Base-by-base conservation (phyloP, 2,329 filamentous ascomycete species). In the Arthrobotrys pseudoclavata region DNA sequence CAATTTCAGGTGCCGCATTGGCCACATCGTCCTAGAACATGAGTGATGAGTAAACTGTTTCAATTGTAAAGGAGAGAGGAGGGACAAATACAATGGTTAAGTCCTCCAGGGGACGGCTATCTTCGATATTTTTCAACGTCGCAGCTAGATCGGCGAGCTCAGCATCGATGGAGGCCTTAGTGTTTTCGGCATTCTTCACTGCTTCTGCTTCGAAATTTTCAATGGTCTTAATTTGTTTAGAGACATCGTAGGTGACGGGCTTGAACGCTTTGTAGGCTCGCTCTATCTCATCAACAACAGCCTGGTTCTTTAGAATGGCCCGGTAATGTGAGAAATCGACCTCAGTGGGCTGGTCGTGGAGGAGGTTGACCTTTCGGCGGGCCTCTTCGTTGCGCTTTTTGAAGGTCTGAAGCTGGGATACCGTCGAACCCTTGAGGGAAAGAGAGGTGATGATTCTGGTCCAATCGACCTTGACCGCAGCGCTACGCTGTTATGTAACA, bases 311-410 rank as follows among this genome's bases (percentile, higher is more conserved):
- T 83, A 99, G 91, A 82, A 92, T 84, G 84, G 88, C 88, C 86
- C 94, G 94, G 92, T 98, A 99, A 86, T 95, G 89, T 82, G 89
- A 86, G 87, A 99, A 98, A 89, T 99, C 94, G 86, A 99, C 90
- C 76, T 89, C 89, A 83, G 93, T 93, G 80, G 95, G 87, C 84
- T 92, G 91, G 86, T 97, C 93, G 80, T 89, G 90, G 76, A 99
- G 93, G 79, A 89, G 83, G 85, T 92, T 90, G 79, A 99, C 89
- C 87, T 95, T 95, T 88, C 96, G 95, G 86, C 95, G 94, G 84
- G 93, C 95, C 85, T 97, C 94, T 85, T 99, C 96, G 89, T 98
- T 97, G 87, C 96, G 94, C 91, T 97, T 96, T 90, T 99, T 99
- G 91, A 99, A 99, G 81, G 93, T 89, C 85, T 95, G 91, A 79